phyloP scores from a whole-genome alignment of 495 filamentous ascomycete genomes.

The Aspergillus carlsbadensis region DNA sequence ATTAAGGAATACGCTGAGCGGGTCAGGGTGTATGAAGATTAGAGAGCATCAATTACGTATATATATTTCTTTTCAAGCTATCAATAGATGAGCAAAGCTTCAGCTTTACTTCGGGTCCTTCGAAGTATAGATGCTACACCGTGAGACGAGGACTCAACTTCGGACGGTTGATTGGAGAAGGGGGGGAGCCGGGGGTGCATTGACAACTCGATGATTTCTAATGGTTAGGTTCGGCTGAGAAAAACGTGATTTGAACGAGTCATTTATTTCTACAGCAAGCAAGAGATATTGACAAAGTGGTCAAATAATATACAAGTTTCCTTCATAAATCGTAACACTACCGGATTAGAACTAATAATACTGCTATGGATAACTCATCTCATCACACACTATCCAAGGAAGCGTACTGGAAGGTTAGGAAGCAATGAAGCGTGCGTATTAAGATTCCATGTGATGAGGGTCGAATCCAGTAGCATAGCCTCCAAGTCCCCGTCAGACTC shows the following conservation, averaged over 20 bases:
- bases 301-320: slow-evolving; percentile 14
- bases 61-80: not conserved
- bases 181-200: no score
- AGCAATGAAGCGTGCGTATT: not conserved
- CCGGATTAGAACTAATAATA: slow-evolving; percentile 25
- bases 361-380: slow-evolving; percentile 9
- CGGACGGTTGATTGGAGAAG: no score
- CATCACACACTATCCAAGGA: slow-evolving; percentile 13
- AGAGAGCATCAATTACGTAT: not conserved
- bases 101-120: no score
- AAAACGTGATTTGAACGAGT: not conserved
- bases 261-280: slow-evolving; percentile 1
- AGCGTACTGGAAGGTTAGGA: not conserved
- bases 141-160: no score
- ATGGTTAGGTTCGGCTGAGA: not conserved
- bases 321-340: slow-evolving; percentile 27
- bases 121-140: no score
- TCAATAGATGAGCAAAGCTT: not conserved
- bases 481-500: slow-evolving; percentile 5
- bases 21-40: slow-evolving; percentile 72
- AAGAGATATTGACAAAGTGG: slow-evolving; percentile 7
- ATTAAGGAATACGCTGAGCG: slow-evolving; percentile 79
- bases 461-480: slow-evolving; percentile 9
- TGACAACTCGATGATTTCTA: no score
- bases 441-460: not conserved